Base-by-base conservation (phyloP, 2,329 filamentous ascomycete species). In the Cladophialophora immunda region DNA sequence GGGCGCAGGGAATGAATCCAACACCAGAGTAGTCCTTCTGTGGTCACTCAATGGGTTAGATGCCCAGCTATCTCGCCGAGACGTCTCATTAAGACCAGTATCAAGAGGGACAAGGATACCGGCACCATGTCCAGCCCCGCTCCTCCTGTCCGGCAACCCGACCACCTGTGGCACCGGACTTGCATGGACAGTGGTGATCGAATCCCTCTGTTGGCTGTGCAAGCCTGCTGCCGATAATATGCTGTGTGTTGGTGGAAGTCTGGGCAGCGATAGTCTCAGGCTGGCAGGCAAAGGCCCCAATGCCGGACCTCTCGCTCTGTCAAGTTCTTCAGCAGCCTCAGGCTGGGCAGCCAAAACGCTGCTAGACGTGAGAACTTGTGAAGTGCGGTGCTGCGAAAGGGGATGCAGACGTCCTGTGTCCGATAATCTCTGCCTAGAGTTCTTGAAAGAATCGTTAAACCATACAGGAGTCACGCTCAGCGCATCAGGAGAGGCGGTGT, bases 111-210 rank as follows among this genome's bases (percentile, higher is more conserved):
- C 75, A 17, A 79, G 75, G 3, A 78, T 78, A 47, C 79, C 79
- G 2, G 78, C 76, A 4, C 79, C 79, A 70, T 81, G 79, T 2
- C 79, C 79, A 19, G 78, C 79, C 19, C 79, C 79, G 60, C 79
- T 81, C 19, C 78, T 71, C 63, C 79, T 73, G n/a, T 77, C 71
- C 0, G 79, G 79, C 34, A 81, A 71, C 9, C 79, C 79, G 13
- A 66, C 58, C 15, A 47, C 19, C 25, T 27, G 6, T 47, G 63
- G 53, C 45, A 50, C 30, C 5, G 34, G 15, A 53, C 19, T 61
- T 22, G 53, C 36, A 7, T 50, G 36, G 17, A 15, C 22, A 76
- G 53, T 74, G 72, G 38, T 72, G 75, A 25, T 73, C 75, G 30
- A 65, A 17, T 17, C 45, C 41, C 47, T 45, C 8, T 57, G 32